Conservation (phyloP, 129 eudicot genomes). For the Flaveria robusta region DNA sequence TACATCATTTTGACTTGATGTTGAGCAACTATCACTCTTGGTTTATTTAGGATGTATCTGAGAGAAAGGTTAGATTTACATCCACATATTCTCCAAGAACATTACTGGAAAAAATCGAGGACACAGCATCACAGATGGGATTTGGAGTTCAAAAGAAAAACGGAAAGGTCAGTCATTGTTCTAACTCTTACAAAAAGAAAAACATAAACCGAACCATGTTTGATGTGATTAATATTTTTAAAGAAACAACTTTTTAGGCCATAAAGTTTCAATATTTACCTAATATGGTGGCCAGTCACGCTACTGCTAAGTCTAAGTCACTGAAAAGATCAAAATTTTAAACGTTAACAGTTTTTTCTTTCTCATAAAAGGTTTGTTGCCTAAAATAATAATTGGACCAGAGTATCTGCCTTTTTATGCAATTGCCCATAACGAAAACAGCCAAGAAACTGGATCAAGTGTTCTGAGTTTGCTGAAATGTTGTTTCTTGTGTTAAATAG, state of each 20-base stretch:
- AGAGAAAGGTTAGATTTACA: slow-evolving; percentile 92
- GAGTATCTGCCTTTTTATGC: too few relatives aligned
- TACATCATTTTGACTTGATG: slow-evolving; percentile 1
- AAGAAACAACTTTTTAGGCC: too few relatives aligned
- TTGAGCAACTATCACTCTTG: neutral
- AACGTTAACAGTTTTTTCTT: neutral
- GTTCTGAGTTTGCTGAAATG: slow-evolving; percentile 6
- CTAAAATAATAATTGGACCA: neutral
- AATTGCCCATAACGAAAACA: too few relatives aligned
- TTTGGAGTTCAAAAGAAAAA: slow-evolving; percentile 80
- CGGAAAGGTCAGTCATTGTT: slow-evolving; percentile 65
- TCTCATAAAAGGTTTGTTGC: neutral
- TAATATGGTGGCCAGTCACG: too few relatives aligned
- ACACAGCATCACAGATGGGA: slow-evolving; percentile 78
- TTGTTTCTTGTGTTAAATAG: slow-evolving; percentile 39
- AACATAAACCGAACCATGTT: neutral
- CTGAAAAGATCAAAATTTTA: neutral
- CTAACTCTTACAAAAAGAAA: neutral
- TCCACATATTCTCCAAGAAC: slow-evolving; percentile 71
- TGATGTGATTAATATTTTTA: too few relatives aligned
- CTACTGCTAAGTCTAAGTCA: neutral
- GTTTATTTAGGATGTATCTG: slow-evolving; percentile 68
- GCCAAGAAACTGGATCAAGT: too few relatives aligned
- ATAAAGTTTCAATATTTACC: too few relatives aligned
- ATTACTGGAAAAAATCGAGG: slow-evolving; percentile 70